Base-by-base conservation (phyloP, 1,284 basidiomycete genomes). In the Polyporus tsugae region DNA sequence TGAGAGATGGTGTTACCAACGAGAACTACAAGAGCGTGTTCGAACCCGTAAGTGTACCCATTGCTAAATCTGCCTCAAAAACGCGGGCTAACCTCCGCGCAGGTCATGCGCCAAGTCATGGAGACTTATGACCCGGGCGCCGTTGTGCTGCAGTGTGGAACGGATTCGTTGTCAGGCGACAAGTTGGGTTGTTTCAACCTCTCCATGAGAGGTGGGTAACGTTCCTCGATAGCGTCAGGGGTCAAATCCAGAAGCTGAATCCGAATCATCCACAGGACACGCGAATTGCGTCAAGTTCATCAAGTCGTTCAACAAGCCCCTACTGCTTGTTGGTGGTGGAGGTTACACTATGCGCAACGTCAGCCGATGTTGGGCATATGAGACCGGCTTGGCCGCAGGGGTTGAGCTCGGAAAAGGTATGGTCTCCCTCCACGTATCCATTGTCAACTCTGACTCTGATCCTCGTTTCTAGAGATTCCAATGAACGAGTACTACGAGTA, bases 271-370 rank as follows among this genome's bases (percentile, higher is more conserved):
- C 25, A 15, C 53, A 93, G 95, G 96, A 5, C 97, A 99, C 78
- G 97, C 97, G 2, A 96, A 97, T 76, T 99, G 97, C 74, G 97
- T 99, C 33, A 93, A 92, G 76, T 99, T 96, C 78, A 95, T 99
- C 71, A 99, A 99, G 79, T 95, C 93, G 1, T 99, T 99, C 83
- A 94, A 95, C 75, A 91, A 96, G 64, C 98, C 98, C 0, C 80
- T 99, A 33, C 83, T 99, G 17, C 85, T 99, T 57, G 89, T 99
- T 10, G 98, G 98, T 25, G 98, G 98, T 22, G 98, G 98, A 9
- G 98, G 98, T 0, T 99, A 99, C 81, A 99, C 98, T 1, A 98
- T 99, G 89, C 92, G 97, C 61, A 98, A 98, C 71, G 98, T 99
- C 70, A 95, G 94, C 72, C 89, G 98, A 60, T 95, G 95, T 10